Evolutionary conservation across 192 early-diverging fungal genomes (phyloP), one percentile per base, ranked within the genome.

Genomic region (Mycoemilia scoparia): DNA sequence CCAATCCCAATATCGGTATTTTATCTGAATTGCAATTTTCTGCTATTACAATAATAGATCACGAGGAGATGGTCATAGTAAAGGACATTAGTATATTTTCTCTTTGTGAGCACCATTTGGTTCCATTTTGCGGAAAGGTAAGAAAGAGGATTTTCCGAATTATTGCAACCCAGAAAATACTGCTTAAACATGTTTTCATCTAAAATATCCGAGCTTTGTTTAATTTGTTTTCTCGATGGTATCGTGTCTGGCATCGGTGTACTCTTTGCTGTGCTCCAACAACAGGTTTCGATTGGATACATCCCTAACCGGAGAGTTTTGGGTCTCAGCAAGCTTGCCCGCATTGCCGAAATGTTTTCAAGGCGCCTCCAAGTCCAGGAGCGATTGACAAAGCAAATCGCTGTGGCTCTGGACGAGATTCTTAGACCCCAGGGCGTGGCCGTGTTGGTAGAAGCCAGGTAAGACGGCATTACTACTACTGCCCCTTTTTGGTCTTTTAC

Each of bases 1-100:
- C 2, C 37, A 31, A 11, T 21, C 12, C 19, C 12, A 24, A 3
- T 7, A n/a, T 21, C n/a, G 9, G 12, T 18, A 0, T 29, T 29
- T 12, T 12, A 29, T 29, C 28, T 12, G n/a, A n/a, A 17, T 24
- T 10, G 17, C 29, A 24, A 28, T 49, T 34, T 25, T 29, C n/a
- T 21, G 30, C 34, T 21, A 16, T 32, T 8, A 3, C 31, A 11
- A 26, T 16, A 18, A 24, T 36, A 73, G 87, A 96, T 46, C 85
- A 95, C 52, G 88, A 95, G 35, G 95, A 96, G 47, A 99, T 99
- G 95, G 95, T 98, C 10, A 89, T 98, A 57, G 95, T 98, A 11
- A 85, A 80, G 45, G 76, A 95, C 59, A 91, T 99, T 34, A 83
- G 91, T 41, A 71, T 96, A 4, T 91, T 86, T 50, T 90, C 86